Evolutionary conservation across 805 yeast genomes (phyloP), one percentile per base, ranked within the genome.

Genomic region (Cyberlindnera mississippiensis): DNA sequence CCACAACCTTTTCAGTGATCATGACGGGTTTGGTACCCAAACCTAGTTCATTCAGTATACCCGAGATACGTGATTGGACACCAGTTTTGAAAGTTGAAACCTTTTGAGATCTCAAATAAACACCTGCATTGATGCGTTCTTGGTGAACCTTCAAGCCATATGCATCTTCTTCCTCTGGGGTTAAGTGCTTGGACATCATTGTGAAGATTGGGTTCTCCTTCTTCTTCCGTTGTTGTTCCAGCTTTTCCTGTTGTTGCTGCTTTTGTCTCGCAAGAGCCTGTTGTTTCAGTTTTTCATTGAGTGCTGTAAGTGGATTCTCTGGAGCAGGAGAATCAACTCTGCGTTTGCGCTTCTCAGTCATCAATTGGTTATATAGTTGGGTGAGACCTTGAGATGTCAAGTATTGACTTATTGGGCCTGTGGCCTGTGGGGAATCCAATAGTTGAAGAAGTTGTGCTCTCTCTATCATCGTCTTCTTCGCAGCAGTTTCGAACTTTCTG

Each of bases 371-470:
- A 55, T 89, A 88, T 16, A 93, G 71, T 57, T 86, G 96, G 2
- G 96, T 79, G 40, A 93, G 72, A 0, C 99, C 98, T 52, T 86
- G 95, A 2, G 96, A 85, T 1, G 93, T 77, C 53, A 82, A 72
- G 56, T 80, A 86, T 56, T 85, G 93, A 38, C 78, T 77, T 17
- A 86, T 80, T 3, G 87, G 72, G 37, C 82, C 88, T 1, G 89
- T 77, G 1, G 76, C 59, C 55, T 84, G 90, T 2, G 98, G 97
- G 1, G 96, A 82, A 57, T 93, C 98, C 43, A 93, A 69, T 22
- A 90, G 67, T 18, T 85, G 79, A 34, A 93, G 66, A 28, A 93
- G 62, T 37, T 85, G 81, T 3, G 87, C 82, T 50, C 99, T 73
- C 60, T 93, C 99, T 36, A 72, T 67, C 40, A 89, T 72, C 71